Base-by-base conservation (phyloP, 129 eudicot genomes). In the Saposhnikovia divaricata region DNA sequence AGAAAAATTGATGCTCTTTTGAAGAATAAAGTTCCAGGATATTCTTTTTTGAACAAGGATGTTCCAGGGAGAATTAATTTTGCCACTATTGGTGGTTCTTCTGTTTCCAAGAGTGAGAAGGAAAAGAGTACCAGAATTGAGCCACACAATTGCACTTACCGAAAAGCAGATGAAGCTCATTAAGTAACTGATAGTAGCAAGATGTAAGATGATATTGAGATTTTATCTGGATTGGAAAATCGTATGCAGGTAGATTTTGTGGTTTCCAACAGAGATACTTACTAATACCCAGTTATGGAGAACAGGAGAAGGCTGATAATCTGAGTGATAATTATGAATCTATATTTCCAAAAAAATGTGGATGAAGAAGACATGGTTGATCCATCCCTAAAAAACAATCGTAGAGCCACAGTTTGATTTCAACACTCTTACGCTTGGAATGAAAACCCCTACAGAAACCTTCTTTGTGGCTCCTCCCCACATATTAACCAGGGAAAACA, bases 41-140 rank as follows among this genome's bases (percentile, higher is more conserved):
- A 18, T 90, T 90, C 85, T 85, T 91, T 74, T 87, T 83, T 76
- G 79, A 78, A 70, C 91, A 87, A 71, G 87, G 84, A 51, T 77
- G 79, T 81, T 83, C 87, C 23, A 78, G 72, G 81, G 78, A 81
- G 5, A 77, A 45, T 80, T 44, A 66, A 18, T 89, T 70, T 79
- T 80, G 80, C 83, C 74, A 83, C 23, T 39, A 40, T 45, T 66
- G 87, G 82, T 81, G 82, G 86, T 40, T 40, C 43, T 76, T 83
- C 83, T 77, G 51, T 28, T 43, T 76, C 72, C 34, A 87, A 76
- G 84, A 86, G 84, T 74, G 79, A 81, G 72, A 79, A 73, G 75
- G 81, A 74, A 55, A 59, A 63, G 77, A 73, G 82, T 83, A 78
- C 50, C 71, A 86, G 79, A 81, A 65, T 77, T 63, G 85, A 83